Evolutionary conservation across 305 asterid species (phyloP).

Genomic region (Fraxinus sp.): DNA sequence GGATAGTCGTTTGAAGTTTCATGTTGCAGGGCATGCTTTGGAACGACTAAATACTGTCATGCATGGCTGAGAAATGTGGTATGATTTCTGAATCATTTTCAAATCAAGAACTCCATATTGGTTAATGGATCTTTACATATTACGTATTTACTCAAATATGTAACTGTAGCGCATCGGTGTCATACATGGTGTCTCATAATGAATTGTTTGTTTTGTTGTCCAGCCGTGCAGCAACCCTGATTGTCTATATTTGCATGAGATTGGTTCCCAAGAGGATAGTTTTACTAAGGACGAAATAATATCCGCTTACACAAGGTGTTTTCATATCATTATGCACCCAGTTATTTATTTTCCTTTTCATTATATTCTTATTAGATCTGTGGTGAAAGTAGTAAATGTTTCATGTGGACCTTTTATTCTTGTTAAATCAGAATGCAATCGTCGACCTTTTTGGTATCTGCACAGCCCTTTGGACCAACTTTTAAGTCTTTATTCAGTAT

Average conservation of each 20-base stretch:
- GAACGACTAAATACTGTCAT: slow-evolving; percentile 98
- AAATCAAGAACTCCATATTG: not conserved
- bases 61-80: slow-evolving; percentile 98
- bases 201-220: slow-evolving; percentile 30
- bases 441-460: slow-evolving; percentile 1
- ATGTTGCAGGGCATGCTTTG: slow-evolving; percentile 92
- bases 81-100: slow-evolving; percentile 29
- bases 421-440: not conserved
- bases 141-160: slow-evolving; percentile 12
- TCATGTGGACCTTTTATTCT: not conserved
- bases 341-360: not conserved
- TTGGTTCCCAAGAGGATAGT: slow-evolving; percentile 91
- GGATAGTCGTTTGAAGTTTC: slow-evolving; percentile 26
- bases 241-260: slow-evolving; percentile 90
- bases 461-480: not conserved
- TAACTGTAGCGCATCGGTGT: slow-evolving; percentile 8
- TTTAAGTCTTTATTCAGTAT: not conserved
- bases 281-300: slow-evolving; percentile 91
- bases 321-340: not conserved
- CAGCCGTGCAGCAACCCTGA: slow-evolving; percentile 97
- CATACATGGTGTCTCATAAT: slow-evolving; percentile 11
- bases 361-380: not conserved
- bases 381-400: not conserved
- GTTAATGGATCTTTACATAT: slow-evolving; percentile 7
- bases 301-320: slow-evolving; percentile 86